Base-by-base conservation (phyloP, 192 early-diverging fungal genomes). In the Spinellus fusiger region DNA sequence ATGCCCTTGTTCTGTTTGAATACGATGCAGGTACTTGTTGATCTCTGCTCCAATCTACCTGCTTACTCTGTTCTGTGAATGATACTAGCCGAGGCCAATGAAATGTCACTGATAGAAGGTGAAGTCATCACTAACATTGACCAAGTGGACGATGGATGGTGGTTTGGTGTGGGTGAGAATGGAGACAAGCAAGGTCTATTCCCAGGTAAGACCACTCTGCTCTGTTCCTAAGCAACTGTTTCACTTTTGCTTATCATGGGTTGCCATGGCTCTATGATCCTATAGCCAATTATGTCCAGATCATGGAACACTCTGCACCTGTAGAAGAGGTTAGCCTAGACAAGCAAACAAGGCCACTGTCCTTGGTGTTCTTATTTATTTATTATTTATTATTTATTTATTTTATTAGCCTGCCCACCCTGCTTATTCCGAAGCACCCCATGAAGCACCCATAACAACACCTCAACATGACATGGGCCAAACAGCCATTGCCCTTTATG, bases 121-220 rank as follows among this genome's bases (percentile, higher is more conserved):
- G 94, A 96, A 47, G 73, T 87, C 12, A 86, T 98, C 49, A 77
- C 65, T 15, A 80, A 83, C 23, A 87, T 98, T 38, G 85, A 87
- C 16, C 81, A 92, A 75, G 49, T 92, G 47, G 91, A 92, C 70
- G 88, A 92, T 34, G 93, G 90, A 35, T 98, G 95, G 95, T 96
- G 93, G 95, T 80, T 85, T 38, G 95, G 92, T 54, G 78, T 79
- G 27, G 88, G 84, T 56, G 76, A 87, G 54, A 84, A 89, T 65
- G 91, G 91, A 10, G 65, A 74, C 22, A 76, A 84, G 9, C 77
- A 77, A 34, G 94, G 94, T 27, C 68, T 94, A 34, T 96, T 96
- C 77, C 94, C 94, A 23, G 80, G 79, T 65, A 82, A 61, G 28
- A 32, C 18, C n/a, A n/a, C n/a, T n/a, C n/a, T n/a, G n/a, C n/a